Evolutionary conservation across 176 grass and related monocot genomes (phyloP).

Genomic region (Melocanna baccifera): DNA sequence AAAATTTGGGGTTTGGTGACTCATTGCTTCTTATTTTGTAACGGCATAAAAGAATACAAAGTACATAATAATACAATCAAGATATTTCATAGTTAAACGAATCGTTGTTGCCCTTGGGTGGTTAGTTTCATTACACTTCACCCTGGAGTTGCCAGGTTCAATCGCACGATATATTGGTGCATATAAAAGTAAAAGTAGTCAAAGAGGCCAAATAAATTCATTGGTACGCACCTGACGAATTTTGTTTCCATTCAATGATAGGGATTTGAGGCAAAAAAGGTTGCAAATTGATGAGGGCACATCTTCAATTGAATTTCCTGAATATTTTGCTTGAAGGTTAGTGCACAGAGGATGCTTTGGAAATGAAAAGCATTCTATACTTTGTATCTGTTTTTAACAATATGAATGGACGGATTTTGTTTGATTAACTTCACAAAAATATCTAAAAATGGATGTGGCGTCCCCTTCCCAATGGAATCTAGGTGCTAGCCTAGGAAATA

Average conservation of each 20-base stretch:
- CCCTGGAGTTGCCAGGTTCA: background rate
- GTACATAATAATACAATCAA: background rate
- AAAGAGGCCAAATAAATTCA: background rate
- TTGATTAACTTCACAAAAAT: background rate
- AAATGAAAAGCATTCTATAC: background rate
- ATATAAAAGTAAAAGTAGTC: background rate
- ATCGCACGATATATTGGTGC: background rate
- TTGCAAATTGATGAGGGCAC: constrained; percentile 72
- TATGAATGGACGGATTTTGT: background rate
- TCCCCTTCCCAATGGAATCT: background rate
- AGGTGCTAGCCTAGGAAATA: background rate
- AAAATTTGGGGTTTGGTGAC: background rate
- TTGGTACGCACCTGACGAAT: constrained; percentile 60
- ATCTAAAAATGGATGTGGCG: background rate
- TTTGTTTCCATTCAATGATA: constrained; percentile 74
- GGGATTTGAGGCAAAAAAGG: constrained; percentile 70
- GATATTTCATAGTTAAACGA: background rate
- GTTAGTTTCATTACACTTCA: background rate
- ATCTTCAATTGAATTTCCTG: constrained; percentile 79
- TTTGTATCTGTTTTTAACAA: background rate
- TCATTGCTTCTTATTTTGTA: background rate
- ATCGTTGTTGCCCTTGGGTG: background rate
- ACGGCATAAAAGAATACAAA: background rate
- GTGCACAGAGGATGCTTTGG: background rate
- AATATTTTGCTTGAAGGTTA: constrained; percentile 36